Base-by-base conservation (phyloP, 164 flowering plant species). In the Vitis amurensis region DNA sequence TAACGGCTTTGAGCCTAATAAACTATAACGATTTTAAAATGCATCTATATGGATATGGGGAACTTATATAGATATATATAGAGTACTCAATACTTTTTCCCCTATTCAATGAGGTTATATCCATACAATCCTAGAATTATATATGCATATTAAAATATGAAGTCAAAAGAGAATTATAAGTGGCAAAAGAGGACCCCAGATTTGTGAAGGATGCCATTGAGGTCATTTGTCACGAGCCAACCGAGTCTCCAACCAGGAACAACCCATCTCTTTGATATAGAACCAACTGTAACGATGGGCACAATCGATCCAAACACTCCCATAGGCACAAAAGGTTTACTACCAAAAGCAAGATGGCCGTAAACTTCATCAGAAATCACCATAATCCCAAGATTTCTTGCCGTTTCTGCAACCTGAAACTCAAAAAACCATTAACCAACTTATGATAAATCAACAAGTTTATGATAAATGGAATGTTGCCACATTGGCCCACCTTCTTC, bases 171-270 rank as follows among this genome's bases (percentile, higher is more conserved):
- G 11, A 27, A 50, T 2, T 11, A n/a, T 16, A 70, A 51, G 13
- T 71, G 50, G 66, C 61, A 51, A 55, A 47, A 59, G 70, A 76
- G 59, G 59, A 85, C 89, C 85, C 84, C 84, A 56, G 75, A 15
- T 59, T 76, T 50, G 47, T 59, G 57, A n/a, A 87, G 69, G 60
- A 80, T 71, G 71, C 84, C 86, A 50, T 78, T 70, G 2, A 86
- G 83, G 78, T 85, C 91, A 64, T 3, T 75, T 14, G 75, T 77
- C 9, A 69, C 87, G 17, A 87, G 53, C 91, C 91, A 87, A 67
- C 91, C 91, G 61, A 85, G 67, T 19, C 88, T 66, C 91, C 91
- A 87, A 47, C 91, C 91, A 59, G 91, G 91, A 68, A 84, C 85
- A 37, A 81, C 3, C 88, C 89, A 87, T 76, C 86, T 76, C 76